Percentiles rank a stretch among this genome's conserved stretches.
Conservation (phyloP, 768 basidiomycete species). For the Podaxis sp. region DNA sequence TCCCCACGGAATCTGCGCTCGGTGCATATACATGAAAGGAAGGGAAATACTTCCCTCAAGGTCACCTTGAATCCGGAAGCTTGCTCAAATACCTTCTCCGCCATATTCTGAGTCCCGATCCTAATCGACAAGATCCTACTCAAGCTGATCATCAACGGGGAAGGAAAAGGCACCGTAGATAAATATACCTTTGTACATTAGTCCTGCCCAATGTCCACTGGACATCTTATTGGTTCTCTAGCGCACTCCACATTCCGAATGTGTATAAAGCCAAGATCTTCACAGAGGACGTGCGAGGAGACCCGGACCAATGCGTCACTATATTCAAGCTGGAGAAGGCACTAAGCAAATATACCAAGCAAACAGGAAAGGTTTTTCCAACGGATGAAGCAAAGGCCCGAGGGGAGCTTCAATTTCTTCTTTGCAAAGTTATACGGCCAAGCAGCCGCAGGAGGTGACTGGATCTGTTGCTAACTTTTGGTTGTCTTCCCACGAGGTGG, state of each 20-base stretch:
- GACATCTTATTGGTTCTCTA: not conserved
- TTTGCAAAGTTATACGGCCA: conserved; percentile 12
- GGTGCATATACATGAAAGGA: conserved; percentile 29
- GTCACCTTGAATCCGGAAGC: conserved; percentile 29
- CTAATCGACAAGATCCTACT: not conserved
- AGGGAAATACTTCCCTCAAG: conserved; percentile 32
- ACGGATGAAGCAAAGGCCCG: conserved; percentile 12
- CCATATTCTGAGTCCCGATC: conserved; percentile 23
- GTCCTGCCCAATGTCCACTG: not conserved
- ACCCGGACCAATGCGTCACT: not conserved
- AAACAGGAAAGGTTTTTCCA: conserved; percentile 6
- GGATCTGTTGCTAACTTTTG: not conserved
- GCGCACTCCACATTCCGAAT: too few species aligned
- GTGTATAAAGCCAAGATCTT: too few species aligned
- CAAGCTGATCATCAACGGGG: not conserved
- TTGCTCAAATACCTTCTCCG: conserved; percentile 32
- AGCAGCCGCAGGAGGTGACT: not conserved
- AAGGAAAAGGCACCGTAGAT: not conserved
- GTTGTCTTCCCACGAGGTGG: not conserved
- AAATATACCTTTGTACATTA: not conserved
- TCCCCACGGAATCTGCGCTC: conserved; percentile 26
- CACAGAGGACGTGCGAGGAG: not conserved
- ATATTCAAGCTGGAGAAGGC: conserved; percentile 4
- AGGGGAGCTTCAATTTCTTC: conserved; percentile 18
- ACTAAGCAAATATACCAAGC: conserved; percentile 13